These are phyloP conservation scores for Tylopilus rubrobrunneus DNA, from an alignment of 768 basidiomycete species.

Conservation along the genomic window DNA sequence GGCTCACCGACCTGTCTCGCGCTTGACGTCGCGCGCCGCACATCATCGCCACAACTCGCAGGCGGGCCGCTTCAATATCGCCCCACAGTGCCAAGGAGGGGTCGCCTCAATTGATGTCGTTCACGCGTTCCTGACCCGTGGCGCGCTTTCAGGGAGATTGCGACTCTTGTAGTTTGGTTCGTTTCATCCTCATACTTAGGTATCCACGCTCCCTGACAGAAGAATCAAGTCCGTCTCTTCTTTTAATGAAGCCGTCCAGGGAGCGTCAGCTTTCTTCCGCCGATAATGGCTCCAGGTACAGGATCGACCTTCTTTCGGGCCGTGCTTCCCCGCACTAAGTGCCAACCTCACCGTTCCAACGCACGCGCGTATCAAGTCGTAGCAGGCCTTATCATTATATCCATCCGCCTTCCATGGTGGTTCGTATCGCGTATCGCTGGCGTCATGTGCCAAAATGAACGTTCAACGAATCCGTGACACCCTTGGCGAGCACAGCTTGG, in stretches of 20 bases:
- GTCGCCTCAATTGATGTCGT: constrained; percentile 6
- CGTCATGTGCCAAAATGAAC: neutral
- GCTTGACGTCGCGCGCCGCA: neutral
- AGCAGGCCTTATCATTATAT: neutral
- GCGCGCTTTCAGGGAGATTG: neutral
- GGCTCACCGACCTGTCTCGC: neutral
- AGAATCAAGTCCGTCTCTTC: neutral
- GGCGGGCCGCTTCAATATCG: neutral
- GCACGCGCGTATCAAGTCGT: neutral
- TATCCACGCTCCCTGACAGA: constrained; percentile 3
- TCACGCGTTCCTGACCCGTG: constrained; percentile 11
- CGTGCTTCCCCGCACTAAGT: constrained; percentile 1
- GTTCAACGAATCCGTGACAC: neutral
- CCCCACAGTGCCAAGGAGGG: neutral
- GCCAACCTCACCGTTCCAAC: neutral
- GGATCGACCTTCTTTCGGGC: neutral
- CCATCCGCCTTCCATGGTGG: neutral
- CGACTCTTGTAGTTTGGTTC: neutral
- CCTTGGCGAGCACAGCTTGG: constrained; percentile 13
- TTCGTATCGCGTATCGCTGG: neutral
- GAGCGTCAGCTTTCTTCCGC: constrained; percentile 8
- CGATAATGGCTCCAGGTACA: constrained; percentile 3
- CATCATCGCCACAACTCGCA: neutral
- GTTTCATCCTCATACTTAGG: constrained; percentile 8
- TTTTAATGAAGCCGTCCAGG: constrained; percentile 5